These are phyloP conservation scores for Prunus mume DNA, from an alignment of 306 rosid species.

Conservation along the genomic window DNA sequence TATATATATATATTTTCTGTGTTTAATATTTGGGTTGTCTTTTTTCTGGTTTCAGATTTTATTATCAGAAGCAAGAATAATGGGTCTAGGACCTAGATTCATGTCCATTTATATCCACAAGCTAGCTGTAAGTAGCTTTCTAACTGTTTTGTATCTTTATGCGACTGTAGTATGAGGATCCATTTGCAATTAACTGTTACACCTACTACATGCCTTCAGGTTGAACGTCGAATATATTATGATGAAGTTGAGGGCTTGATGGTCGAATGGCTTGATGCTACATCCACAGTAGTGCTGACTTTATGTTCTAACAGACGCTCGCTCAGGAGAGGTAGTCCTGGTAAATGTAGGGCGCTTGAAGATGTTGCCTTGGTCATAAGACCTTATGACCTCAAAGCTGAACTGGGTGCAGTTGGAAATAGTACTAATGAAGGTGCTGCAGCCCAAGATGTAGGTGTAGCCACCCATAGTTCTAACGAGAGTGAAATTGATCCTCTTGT, in stretches of 20 bases:
- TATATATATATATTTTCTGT: not conserved
- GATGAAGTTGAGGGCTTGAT: slow-evolving; percentile 78
- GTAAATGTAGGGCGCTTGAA: slow-evolving; percentile 66
- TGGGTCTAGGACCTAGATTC: slow-evolving; percentile 91
- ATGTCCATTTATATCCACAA: slow-evolving; percentile 83
- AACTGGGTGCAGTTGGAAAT: slow-evolving; percentile 25
- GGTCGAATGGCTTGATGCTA: slow-evolving; percentile 79
- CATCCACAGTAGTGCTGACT: slow-evolving; percentile 80
- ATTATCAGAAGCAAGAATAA: slow-evolving; percentile 76
- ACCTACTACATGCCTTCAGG: slow-evolving; percentile 35
- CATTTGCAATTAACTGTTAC: slow-evolving; percentile 5
- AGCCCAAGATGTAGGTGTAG: slow-evolving; percentile 20
- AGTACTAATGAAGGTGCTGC: slow-evolving; percentile 11
- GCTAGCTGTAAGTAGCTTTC: slow-evolving; percentile 69
- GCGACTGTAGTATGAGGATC: not conserved
- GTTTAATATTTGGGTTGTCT: slow-evolving; percentile 13
- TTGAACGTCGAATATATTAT: slow-evolving; percentile 79
- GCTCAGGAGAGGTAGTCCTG: slow-evolving; percentile 45
- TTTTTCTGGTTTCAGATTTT: slow-evolving; percentile 49
- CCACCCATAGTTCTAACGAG: slow-evolving; percentile 20
- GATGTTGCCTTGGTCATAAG: slow-evolving; percentile 53
- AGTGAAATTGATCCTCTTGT: slow-evolving; percentile 50
- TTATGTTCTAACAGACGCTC: slow-evolving; percentile 43
- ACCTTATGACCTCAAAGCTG: slow-evolving; percentile 46
- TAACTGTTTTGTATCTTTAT: not conserved